A percentile compares a stretch with the other conserved stretches of the same genome.
These are phyloP conservation scores for Cryptococcus floricola DNA, from an alignment of 1,284 basidiomycete genomes.

Conservation along the genomic window DNA sequence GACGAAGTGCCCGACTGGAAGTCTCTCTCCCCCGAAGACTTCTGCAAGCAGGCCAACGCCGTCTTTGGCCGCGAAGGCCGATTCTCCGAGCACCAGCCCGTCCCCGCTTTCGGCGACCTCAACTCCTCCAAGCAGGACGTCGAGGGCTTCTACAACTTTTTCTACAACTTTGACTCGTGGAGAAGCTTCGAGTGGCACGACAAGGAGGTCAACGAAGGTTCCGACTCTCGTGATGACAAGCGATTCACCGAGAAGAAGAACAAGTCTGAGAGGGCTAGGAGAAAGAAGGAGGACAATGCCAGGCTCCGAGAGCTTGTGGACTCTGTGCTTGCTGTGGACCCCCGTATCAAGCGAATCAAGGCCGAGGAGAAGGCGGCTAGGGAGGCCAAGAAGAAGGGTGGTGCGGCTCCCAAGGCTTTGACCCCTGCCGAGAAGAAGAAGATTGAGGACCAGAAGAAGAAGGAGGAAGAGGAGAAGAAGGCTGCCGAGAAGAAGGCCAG, in stretches of 20 bases:
- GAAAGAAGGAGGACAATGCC: constrained; percentile 97
- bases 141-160: constrained; percentile 95
- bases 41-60: constrained; percentile 58
- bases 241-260: constrained; percentile 99
- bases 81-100: constrained; percentile 85
- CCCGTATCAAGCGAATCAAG: constrained; percentile 96
- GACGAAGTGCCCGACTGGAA: constrained; percentile 68
- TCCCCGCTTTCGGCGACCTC: constrained; percentile 71
- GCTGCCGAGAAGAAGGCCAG: constrained; percentile 59
- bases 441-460: constrained; percentile 67
- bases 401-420: constrained; percentile 54
- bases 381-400: constrained; percentile 80
- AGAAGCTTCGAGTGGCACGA: constrained; percentile 96
- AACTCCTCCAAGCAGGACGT: constrained; percentile 77
- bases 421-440: constrained; percentile 68
- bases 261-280: constrained; percentile 88
- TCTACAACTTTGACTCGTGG: constrained; percentile 99
- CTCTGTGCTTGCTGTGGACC: constrained; percentile 77
- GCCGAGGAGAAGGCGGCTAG: constrained; percentile 92
- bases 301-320: constrained; percentile 86
- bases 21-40: constrained; percentile 55
- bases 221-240: constrained; percentile 96
- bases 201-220: constrained; percentile 98
- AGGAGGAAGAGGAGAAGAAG: constrained; percentile 75
- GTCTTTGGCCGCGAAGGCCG: constrained; percentile 87